Evolutionary conservation across 2,329 filamentous ascomycete genomes (phyloP), one percentile per base, ranked within the genome.

Genomic region (Fusarium torreyae): DNA sequence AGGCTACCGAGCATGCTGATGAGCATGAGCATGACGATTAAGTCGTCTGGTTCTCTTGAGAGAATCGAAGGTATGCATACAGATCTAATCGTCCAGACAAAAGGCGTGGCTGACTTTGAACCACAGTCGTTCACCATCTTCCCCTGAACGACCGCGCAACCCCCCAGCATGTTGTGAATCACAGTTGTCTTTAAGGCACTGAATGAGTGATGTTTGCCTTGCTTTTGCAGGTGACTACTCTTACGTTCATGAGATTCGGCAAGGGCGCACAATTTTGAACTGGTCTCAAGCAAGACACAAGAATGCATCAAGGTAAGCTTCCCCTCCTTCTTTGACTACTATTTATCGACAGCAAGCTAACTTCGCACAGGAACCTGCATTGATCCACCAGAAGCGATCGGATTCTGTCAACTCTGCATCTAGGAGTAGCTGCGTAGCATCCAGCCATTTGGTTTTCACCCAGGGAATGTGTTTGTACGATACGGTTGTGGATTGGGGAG

Each of bases 361-460:
- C 8, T 20, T 14, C 10, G 2, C 15, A 14, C 14, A 13, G 9
- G 5, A 49, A 14, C 4, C 4, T 36, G n/a, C 17, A 10, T 7
- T 22, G 4, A 17, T 38, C 7, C 24, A 20, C 28, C n/a, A 7
- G 33, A 49, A 38, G n/a, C 10, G 5, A n/a, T 48, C 31, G 18
- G 20, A n/a, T 1, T 14, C 14, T 17, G 14, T 38, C 18, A 22
- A 28, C 4, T 10, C 18, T 28, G 22, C 34, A 28, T 43, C 52
- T 22, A 28, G 42, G 26, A 55, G 31, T 55, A 22, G 22, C 42
- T 49, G 52, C 36, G 42, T 55, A 28, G 52, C 52, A 49, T 15
- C 42, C 31, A 49, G 52, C 42, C 42, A 38, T 10, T 22, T 36
- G 18, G 31, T 18, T 22, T 11, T 28, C 28, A 3, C 42, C 42